phyloP scores from a whole-genome alignment of 768 basidiomycete genomes.

The Boletus reticulatus region DNA sequence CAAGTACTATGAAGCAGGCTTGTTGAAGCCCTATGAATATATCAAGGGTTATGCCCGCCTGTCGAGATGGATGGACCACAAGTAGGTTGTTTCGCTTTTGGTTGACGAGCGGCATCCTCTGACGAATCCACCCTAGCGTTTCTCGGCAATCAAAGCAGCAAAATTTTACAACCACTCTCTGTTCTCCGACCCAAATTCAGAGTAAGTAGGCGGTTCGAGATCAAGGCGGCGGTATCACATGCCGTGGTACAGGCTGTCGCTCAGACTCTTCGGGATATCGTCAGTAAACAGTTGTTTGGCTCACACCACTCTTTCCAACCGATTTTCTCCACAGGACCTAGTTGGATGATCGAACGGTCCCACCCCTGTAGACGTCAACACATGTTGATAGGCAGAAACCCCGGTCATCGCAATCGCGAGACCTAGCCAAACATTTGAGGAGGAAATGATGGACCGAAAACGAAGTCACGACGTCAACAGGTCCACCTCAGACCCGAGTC shows the following conservation, averaged over 20 bases:
- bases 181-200: constrained; percentile 86
- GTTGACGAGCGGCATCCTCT: background rate
- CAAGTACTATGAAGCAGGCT: constrained; percentile 95
- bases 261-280: constrained; percentile 80
- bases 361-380: too few relatives aligned
- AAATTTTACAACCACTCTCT: constrained; percentile 85
- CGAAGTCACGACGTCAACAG: constrained; percentile 27
- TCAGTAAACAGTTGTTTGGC: constrained; percentile 29
- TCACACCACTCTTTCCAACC: background rate
- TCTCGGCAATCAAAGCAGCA: constrained; percentile 89
- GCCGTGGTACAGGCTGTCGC: constrained; percentile 57
- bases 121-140: constrained; percentile 47
- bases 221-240: background rate
- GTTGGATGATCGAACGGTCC: too few relatives aligned
- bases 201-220: constrained; percentile 39
- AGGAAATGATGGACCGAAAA: constrained; percentile 31
- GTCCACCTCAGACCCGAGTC: constrained; percentile 24
- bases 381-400: constrained; percentile 14
- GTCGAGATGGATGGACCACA: constrained; percentile 92
- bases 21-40: constrained; percentile 95
- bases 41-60: constrained; percentile 92
- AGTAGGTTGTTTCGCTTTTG: constrained; percentile 62
- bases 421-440: constrained; percentile 25
- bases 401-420: constrained; percentile 35
- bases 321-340: constrained; percentile 57